Base-by-base conservation (phyloP, 306 rosid genomes). In the cucumber (Cucumis sativus) region DNA sequence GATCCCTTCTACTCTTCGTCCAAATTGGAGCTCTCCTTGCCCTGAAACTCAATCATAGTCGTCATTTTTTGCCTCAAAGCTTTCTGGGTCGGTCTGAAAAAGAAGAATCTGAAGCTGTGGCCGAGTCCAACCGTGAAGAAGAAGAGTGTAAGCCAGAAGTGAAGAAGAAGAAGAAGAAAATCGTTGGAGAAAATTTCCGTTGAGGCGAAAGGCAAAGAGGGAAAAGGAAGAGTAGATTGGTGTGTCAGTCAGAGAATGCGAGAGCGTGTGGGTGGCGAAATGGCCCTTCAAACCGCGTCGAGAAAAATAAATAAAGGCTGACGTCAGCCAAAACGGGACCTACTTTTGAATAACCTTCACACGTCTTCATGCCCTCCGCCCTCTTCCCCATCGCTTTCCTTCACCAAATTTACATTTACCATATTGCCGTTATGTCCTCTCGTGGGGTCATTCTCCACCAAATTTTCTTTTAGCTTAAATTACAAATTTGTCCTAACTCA, bases 291-390 rank as follows among this genome's bases (percentile, higher is more conserved):
- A 74, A 28, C 23, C 39, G 67, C 63, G 45, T 2, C 16, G 60
- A 71, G 60, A 0, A 1, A 7, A 33, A 33, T 33, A 33, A 33
- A 3, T 33, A 33, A 33, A 13, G 23, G 28, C 35, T 77, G 54
- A 51, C 17, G 33, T 10, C 84, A 84, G 85, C 77, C 5, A 18
- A 49, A 0, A 8, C 37, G 91, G 90, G 80, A 21, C 95, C 94
- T 83, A 60, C 4, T 40, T 61, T 17, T 65, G 41, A 10, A 51
- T 6, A 41, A 15, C 15, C 20, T 72, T 52, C 43, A 16, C 35
- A 52, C 65, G 51, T 37, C 64, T 74, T 55, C 2, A 30, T 47
- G 59, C 76, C 58, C 58, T 45, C 41, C 23, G 15, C 57, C 74
- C 10, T 10, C 56, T 51, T 1, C 23, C 33, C 54, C 4, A 15